Evolutionary conservation across 129 eudicot genomes (phyloP).

Genomic region (Calendula officinalis): DNA sequence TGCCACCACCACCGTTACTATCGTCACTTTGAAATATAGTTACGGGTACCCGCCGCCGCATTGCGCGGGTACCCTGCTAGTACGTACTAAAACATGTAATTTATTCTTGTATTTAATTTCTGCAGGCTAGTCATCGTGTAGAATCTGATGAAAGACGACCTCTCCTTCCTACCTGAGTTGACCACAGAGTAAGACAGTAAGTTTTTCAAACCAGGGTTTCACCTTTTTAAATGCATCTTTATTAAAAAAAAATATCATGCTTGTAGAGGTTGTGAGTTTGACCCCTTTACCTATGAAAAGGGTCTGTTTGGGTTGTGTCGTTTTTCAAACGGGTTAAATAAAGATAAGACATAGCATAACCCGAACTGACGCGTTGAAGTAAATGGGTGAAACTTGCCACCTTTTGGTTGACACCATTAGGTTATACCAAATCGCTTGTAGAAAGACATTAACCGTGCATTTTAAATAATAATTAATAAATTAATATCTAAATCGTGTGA

Average conservation of each 20-base stretch:
- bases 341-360: background rate
- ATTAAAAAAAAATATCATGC: background rate
- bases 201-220: conserved; percentile 15
- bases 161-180: conserved; percentile 74
- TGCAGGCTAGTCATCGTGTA: conserved; percentile 87
- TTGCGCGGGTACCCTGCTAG: too few relatives aligned
- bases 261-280: background rate
- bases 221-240: background rate
- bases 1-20: too few relatives aligned
- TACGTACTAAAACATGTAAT: conserved; percentile 9
- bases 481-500: conserved; percentile 9
- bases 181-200: conserved; percentile 35
- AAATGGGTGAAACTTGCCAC: background rate
- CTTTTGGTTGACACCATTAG: background rate
- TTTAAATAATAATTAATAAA: background rate
- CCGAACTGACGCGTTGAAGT: background rate
- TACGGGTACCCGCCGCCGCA: too few relatives aligned
- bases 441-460: background rate
- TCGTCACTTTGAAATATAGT: too few relatives aligned
- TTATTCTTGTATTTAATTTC: conserved; percentile 8
- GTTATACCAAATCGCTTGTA: background rate
- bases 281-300: background rate
- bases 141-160: conserved; percentile 92
- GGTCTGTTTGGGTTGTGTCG: background rate
- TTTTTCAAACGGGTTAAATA: background rate